These are phyloP conservation scores for Inosperma sp. DNA, from an alignment of 768 basidiomycete species.

Conservation along the genomic window DNA sequence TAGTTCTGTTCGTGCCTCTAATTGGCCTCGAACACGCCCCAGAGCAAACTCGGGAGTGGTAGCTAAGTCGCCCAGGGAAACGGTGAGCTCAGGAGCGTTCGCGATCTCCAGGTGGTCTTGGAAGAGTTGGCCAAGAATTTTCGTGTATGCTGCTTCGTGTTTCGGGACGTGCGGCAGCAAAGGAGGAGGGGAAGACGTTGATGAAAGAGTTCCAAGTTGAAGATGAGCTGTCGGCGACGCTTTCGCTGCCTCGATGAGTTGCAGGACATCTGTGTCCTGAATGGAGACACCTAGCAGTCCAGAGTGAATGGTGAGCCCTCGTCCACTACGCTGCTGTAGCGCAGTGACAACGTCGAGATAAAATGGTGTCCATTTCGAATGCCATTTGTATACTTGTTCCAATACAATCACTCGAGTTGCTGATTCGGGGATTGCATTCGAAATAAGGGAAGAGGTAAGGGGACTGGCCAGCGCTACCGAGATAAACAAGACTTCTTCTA, in stretches of 20 bases:
- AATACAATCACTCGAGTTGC: conserved; percentile 70
- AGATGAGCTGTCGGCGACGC: conserved; percentile 39
- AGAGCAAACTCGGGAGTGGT: conserved; percentile 95
- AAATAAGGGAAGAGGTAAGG: conserved; percentile 55
- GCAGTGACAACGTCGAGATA: conserved; percentile 78
- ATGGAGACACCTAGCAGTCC: conserved; percentile 55
- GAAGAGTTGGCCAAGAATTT: conserved; percentile 80
- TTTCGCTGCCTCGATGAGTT: conserved; percentile 45
- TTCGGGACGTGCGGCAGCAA: conserved; percentile 67
- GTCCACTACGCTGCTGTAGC: conserved; percentile 54
- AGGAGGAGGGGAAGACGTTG: conserved; percentile 24
- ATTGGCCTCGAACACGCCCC: conserved; percentile 80
- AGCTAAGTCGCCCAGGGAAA: conserved; percentile 65
- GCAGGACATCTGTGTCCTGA: conserved; percentile 42
- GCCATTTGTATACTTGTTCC: conserved; percentile 73
- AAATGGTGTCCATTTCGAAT: conserved; percentile 82
- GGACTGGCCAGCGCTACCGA: conserved; percentile 68
- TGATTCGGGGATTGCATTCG: conserved; percentile 55
- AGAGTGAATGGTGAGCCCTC: conserved; percentile 53
- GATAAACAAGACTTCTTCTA: conserved; percentile 62
- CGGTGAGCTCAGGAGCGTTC: conserved; percentile 75
- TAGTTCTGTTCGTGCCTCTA: conserved; percentile 71
- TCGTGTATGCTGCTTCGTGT: conserved; percentile 89
- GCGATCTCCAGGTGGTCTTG: conserved; percentile 72
- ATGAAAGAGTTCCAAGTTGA: conserved; percentile 40